Evolutionary conservation across 176 grass and related monocot species (phyloP).

Genomic region (Musa troglodytarum): DNA sequence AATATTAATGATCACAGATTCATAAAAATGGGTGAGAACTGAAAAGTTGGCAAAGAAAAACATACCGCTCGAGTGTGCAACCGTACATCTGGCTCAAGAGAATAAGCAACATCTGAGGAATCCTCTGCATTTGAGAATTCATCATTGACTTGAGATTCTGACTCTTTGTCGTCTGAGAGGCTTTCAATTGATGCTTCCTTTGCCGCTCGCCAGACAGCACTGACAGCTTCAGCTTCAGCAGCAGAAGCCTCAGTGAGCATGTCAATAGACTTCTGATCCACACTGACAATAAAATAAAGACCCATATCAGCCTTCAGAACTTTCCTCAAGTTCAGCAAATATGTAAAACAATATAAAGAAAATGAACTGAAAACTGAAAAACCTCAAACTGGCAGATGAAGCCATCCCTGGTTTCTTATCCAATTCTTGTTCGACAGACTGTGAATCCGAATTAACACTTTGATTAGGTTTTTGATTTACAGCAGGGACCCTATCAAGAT

Average conservation of each 20-base stretch:
- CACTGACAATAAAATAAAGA: slow-evolving; percentile 24
- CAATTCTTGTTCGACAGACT: slow-evolving; percentile 35
- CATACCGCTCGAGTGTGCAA: slow-evolving; percentile 88
- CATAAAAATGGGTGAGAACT: slow-evolving; percentile 7
- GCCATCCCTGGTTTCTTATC: slow-evolving; percentile 41
- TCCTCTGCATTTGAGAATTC: slow-evolving; percentile 50
- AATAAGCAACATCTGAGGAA: slow-evolving; percentile 40
- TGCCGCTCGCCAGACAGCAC: slow-evolving; percentile 86
- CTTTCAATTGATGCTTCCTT: slow-evolving; percentile 77
- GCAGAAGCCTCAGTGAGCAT: slow-evolving; percentile 86
- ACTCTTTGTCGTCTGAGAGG: slow-evolving; percentile 79
- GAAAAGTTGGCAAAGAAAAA: slow-evolving; percentile 23
- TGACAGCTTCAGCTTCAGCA: slow-evolving; percentile 96
- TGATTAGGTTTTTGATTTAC: slow-evolving; percentile 34
- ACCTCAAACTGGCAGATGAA: slow-evolving; percentile 43
- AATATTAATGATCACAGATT: not conserved
- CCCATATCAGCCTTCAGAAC: not conserved
- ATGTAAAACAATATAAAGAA: slow-evolving; percentile 2
- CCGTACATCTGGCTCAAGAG: slow-evolving; percentile 72
- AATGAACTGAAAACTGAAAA: slow-evolving; percentile 4
- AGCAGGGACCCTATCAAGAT: slow-evolving; percentile 37
- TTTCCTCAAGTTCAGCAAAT: not conserved
- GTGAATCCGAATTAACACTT: slow-evolving; percentile 37
- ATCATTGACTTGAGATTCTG: slow-evolving; percentile 54
- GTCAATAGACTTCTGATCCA: slow-evolving; percentile 79